These are phyloP conservation scores for Dryas alaskensis DNA, from an alignment of 306 rosid species.

Conservation along the genomic window DNA sequence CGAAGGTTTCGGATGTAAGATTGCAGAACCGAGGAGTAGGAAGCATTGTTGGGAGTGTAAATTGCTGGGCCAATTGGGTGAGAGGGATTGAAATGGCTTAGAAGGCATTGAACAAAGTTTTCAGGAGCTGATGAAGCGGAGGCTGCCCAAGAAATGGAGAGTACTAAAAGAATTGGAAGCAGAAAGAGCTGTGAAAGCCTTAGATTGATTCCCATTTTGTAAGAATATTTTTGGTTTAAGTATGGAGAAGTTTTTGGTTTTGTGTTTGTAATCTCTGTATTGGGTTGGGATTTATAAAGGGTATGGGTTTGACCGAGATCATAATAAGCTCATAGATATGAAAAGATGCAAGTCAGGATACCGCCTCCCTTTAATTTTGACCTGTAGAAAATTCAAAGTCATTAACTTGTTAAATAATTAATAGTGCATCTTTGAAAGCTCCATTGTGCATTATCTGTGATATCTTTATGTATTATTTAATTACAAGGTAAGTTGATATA, in stretches of 20 bases:
- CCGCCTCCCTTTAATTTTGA: not conserved
- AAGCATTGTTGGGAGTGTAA: constrained; percentile 42
- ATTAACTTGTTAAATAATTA: not conserved
- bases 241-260: no score
- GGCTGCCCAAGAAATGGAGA: constrained; percentile 15
- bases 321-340: not conserved
- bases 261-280: not conserved
- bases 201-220: not conserved
- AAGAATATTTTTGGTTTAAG: constrained; percentile 6
- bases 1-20: constrained; percentile 56
- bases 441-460: no score
- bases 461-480: no score
- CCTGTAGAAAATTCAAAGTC: constrained; percentile 2
- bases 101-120: constrained; percentile 46
- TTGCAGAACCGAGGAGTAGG: constrained; percentile 45
- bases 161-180: constrained; percentile 5
- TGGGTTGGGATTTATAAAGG: not conserved
- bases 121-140: constrained; percentile 24
- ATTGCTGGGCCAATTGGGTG: constrained; percentile 52
- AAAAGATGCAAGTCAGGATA: not conserved
- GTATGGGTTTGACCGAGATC: not conserved
- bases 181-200: not conserved
- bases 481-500: no score
- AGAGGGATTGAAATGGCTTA: constrained; percentile 38
- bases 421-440: not conserved